phyloP scores from a whole-genome alignment of 768 basidiomycete genomes.

The Mrakia frigida region DNA sequence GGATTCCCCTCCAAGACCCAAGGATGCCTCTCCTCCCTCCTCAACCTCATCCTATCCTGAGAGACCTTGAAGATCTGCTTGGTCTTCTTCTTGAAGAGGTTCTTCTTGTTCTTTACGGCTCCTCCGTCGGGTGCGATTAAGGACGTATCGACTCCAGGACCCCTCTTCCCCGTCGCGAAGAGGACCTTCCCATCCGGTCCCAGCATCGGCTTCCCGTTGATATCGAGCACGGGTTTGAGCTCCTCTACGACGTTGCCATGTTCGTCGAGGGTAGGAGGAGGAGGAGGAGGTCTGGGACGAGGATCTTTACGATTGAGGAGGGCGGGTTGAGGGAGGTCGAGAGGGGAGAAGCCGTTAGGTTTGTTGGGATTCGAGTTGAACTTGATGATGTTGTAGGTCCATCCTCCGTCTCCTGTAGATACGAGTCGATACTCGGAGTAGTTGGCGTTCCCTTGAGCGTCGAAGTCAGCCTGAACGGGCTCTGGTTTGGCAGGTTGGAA shows the following conservation, averaged over 20 bases:
- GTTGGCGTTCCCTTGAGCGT: conserved; percentile 1
- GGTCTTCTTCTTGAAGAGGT: conserved; percentile 75
- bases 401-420: conserved; percentile 3
- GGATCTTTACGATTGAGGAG: conserved; percentile 84
- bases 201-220: conserved; percentile 34
- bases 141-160: conserved; percentile 3
- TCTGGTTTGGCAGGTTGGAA: background rate
- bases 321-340: conserved; percentile 65
- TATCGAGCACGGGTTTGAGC: conserved; percentile 32
- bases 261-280: background rate
- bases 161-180: conserved; percentile 18
- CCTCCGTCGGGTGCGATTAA: conserved; percentile 69
- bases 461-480: background rate
- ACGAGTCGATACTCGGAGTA: conserved; percentile 29
- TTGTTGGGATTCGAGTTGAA: conserved; percentile 55
- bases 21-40: conserved; percentile 80
- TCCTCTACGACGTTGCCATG: conserved; percentile 13
- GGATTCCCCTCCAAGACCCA: conserved; percentile 69
- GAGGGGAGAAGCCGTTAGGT: conserved; percentile 57
- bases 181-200: conserved; percentile 72
- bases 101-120: conserved; percentile 57
- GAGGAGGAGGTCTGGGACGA: conserved; percentile 39
- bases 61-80: conserved; percentile 75
- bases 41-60: conserved; percentile 68
- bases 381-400: conserved; percentile 76